Percentiles rank a stretch among this genome's conserved stretches.
phyloP scores from a whole-genome alignment of 2,329 filamentous ascomycete species.

The Botrytis elliptica region DNA sequence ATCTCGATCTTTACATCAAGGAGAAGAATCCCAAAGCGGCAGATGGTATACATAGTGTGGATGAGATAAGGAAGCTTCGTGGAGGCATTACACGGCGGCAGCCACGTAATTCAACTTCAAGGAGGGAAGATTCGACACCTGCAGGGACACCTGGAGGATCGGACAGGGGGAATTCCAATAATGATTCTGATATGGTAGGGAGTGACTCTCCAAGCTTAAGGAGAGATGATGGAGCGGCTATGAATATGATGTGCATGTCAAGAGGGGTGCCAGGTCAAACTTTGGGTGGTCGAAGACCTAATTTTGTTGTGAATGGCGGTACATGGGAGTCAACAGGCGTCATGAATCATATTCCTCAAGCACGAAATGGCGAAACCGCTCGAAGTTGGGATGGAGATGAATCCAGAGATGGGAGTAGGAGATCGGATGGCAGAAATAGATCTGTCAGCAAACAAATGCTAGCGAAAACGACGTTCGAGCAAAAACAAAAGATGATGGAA shows the following conservation, averaged over 20 bases:
- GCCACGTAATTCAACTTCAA: conserved; percentile 60
- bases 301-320: conserved; percentile 43
- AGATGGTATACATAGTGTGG: conserved; percentile 87
- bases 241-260: conserved; percentile 40
- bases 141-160: conserved; percentile 49
- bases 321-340: conserved; percentile 77
- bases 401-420: conserved; percentile 37
- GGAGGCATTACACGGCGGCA: conserved; percentile 85
- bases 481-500: conserved; percentile 62
- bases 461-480: conserved; percentile 57
- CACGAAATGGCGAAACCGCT: conserved; percentile 47
- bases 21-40: conserved; percentile 85
- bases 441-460: conserved; percentile 51
- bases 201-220: conserved; percentile 38
- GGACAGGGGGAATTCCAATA: conserved; percentile 39
- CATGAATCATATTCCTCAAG: conserved; percentile 68
- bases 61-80: conserved; percentile 80
- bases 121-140: conserved; percentile 59
- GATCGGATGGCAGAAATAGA: conserved; percentile 39
- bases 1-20: conserved; percentile 92
- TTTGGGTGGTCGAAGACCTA: conserved; percentile 32
- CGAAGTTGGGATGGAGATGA: conserved; percentile 41
- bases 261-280: conserved; percentile 31
- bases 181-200: conserved; percentile 37
- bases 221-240: conserved; percentile 39